Base-by-base conservation (phyloP, 768 basidiomycete species). In the Tricholoma matsutake region DNA sequence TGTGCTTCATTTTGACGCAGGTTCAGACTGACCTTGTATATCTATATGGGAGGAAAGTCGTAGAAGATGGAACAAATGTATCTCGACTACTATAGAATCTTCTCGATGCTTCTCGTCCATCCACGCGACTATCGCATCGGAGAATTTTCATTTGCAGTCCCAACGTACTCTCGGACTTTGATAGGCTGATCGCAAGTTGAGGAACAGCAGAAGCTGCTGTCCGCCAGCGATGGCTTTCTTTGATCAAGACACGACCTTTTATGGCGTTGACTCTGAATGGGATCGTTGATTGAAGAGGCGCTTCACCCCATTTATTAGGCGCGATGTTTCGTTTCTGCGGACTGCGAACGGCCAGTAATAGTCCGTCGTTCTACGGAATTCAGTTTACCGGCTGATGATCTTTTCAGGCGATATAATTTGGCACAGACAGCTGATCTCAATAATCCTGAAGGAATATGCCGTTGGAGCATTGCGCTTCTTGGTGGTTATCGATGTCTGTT, bases 11-110 rank as follows among this genome's bases (percentile, higher is more conserved):
- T 45, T 8, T 34, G 14, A 57, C 54, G 25, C 49, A 64, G 63
- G 57, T 56, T 13, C 37, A 45, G 57, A 57, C 25, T 58, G 6
- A 49, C 18, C 53, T 53, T 55, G 54, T 64, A 52, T 55, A 56
- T 55, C n/a, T 54, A 18, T 64, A 32, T 45, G 28, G 57, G 56
- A 58, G 32, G 47, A 35, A 58, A 43, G 45, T 28, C 34, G 16
- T 32, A 53, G 51, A 29, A 53, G 58, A 62, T 61, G 54, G 37
- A 63, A 60, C 53, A 47, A 64, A 39, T 66, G 63, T 66, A 66
- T 39, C 49, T 54, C 60, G 56, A 43, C 55, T 60, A 60, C 20
- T 63, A 61, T 65, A 67, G 63, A 62, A 64, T 41, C 39, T 49
- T 57, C 58, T 49, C 25, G 25, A 49, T 49, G 51, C 29, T 53